Evolutionary conservation across 2,329 filamentous ascomycete genomes (phyloP).

Genomic region (Penicillium sp.): DNA sequence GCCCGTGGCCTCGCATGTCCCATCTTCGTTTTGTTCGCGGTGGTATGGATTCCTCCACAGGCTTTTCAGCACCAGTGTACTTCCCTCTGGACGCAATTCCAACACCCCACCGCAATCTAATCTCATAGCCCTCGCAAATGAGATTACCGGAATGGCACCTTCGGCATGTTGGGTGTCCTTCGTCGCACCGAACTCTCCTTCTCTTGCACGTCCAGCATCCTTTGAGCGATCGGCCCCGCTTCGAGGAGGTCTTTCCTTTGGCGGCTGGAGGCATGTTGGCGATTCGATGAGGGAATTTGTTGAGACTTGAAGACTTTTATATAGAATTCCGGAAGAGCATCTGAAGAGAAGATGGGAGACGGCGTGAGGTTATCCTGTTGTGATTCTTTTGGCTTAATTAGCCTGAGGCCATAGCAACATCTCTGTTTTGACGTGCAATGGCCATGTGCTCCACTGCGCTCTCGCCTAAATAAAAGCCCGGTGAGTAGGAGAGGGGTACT

Average conservation of each 20-base stretch:
- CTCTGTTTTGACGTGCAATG: no score
- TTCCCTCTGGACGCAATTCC: slow-evolving; percentile 25
- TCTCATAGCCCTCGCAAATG: slow-evolving; percentile 22
- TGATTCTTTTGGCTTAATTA: no score
- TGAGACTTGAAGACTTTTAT: no score
- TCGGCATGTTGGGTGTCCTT: slow-evolving; percentile 17
- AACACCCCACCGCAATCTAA: slow-evolving; percentile 24
- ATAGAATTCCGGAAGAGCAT: no score
- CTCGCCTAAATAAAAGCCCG: slow-evolving; percentile 24
- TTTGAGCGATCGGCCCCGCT: slow-evolving; percentile 23
- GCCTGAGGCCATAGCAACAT: no score
- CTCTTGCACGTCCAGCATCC: slow-evolving; percentile 27
- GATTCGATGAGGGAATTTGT: no score
- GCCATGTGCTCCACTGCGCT: no score
- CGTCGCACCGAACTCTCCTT: slow-evolving; percentile 25
- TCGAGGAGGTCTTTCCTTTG: slow-evolving; percentile 13
- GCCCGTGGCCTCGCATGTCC: slow-evolving; percentile 18
- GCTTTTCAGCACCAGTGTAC: slow-evolving; percentile 22
- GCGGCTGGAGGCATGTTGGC: slow-evolving; percentile 11
- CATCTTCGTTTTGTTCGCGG: slow-evolving; percentile 21
- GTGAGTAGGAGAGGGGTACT: slow-evolving; percentile 14
- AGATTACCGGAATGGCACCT: slow-evolving; percentile 17
- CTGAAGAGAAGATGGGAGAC: no score
- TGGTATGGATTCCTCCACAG: slow-evolving; percentile 22
- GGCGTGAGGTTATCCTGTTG: no score